Evolutionary conservation across 805 yeast species (phyloP).

Genomic region (Sugiyamaella chiloensis): DNA sequence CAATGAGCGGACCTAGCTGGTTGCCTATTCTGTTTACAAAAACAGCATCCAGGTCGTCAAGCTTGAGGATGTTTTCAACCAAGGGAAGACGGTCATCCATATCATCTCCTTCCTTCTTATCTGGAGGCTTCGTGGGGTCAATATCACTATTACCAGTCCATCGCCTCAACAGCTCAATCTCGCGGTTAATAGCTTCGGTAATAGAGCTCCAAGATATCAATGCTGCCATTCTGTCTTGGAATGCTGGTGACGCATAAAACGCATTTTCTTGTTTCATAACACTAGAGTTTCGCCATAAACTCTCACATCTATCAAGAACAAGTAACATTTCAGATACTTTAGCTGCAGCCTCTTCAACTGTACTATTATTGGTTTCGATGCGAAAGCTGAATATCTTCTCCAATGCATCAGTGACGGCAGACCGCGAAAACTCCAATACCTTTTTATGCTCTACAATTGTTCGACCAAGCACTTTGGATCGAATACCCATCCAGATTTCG

Average conservation of each 20-base stretch:
- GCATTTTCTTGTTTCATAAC: slow-evolving; percentile 83
- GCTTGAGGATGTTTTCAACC: slow-evolving; percentile 77
- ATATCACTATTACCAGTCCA: slow-evolving; percentile 87
- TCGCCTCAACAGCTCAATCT: slow-evolving; percentile 53
- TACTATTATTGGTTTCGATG: slow-evolving; percentile 20
- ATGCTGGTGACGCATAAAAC: slow-evolving; percentile 57
- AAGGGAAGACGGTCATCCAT: slow-evolving; percentile 61
- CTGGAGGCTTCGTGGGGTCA: slow-evolving; percentile 50
- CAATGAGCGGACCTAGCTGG: slow-evolving; percentile 75
- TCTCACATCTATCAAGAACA: slow-evolving; percentile 63
- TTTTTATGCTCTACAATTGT: slow-evolving; percentile 74
- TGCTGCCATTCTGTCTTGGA: slow-evolving; percentile 66
- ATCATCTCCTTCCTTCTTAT: slow-evolving; percentile 22
- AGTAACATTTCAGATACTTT: slow-evolving; percentile 59
- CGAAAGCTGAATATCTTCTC: slow-evolving; percentile 62
- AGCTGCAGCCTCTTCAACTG: slow-evolving; percentile 38
- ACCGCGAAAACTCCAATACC: slow-evolving; percentile 64
- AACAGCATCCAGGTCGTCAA: slow-evolving; percentile 47
- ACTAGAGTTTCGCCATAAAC: slow-evolving; percentile 72
- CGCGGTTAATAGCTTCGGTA: slow-evolving; percentile 62
- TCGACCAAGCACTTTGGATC: slow-evolving; percentile 78
- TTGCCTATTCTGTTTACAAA: slow-evolving; percentile 66
- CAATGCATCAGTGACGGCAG: slow-evolving; percentile 67
- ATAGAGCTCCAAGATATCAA: slow-evolving; percentile 81
- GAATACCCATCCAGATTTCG: slow-evolving; percentile 82